Conservation (phyloP, 495 filamentous ascomycete species). For the Penicillium waksmanii region DNA sequence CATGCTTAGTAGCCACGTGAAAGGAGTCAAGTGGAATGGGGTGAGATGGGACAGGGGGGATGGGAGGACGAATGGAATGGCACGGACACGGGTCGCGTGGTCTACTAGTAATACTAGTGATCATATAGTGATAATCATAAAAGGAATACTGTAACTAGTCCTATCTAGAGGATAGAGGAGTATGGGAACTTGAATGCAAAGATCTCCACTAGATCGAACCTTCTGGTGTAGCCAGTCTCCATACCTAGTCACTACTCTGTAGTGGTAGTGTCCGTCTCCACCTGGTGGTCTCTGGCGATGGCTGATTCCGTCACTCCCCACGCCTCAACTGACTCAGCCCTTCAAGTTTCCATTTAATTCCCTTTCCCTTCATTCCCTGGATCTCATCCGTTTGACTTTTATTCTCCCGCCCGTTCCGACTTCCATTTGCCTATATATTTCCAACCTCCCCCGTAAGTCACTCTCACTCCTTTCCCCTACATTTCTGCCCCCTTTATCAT, state of each 20-base stretch:
- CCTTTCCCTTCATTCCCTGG: conserved; percentile 5
- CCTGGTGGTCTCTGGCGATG: neutral
- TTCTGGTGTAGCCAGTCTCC: conserved; percentile 13
- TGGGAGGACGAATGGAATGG: too few species aligned
- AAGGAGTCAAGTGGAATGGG: neutral
- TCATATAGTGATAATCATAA: neutral
- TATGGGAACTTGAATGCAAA: too few species aligned
- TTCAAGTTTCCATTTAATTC: conserved; percentile 15
- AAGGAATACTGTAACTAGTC: neutral
- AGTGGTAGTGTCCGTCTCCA: too few species aligned
- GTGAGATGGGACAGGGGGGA: conserved; percentile 4
- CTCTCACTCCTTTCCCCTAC: conserved; percentile 46
- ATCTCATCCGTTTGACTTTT: conserved; percentile 26
- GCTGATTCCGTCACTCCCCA: conserved; percentile 32
- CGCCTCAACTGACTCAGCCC: conserved; percentile 32
- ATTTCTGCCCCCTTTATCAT: conserved; percentile 35
- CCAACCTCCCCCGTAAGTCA: conserved; percentile 36
- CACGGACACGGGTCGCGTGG: too few species aligned
- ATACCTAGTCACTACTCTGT: too few species aligned
- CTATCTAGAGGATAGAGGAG: too few species aligned
- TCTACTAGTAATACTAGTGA: neutral
- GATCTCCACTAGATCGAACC: conserved; percentile 13
- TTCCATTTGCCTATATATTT: conserved; percentile 31
- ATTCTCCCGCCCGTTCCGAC: conserved; percentile 34
- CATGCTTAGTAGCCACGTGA: neutral